Evolutionary conservation across 2,329 filamentous ascomycete species (phyloP).

Genomic region (Sporothrix pseudoabietina): DNA sequence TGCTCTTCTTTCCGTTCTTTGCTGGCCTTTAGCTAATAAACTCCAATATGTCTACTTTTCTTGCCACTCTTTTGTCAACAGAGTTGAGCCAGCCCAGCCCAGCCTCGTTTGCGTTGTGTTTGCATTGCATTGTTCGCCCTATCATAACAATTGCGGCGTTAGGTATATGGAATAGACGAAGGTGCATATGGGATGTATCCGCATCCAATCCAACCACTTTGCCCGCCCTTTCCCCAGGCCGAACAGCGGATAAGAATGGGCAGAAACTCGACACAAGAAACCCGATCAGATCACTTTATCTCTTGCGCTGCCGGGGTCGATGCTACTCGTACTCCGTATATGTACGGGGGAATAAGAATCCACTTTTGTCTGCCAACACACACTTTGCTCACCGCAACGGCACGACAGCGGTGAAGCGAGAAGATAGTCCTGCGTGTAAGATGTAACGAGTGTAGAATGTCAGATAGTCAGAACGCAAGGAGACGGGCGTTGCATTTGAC

Average conservation of each 20-base stretch:
- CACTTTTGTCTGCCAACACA: not conserved
- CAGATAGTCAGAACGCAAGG: not conserved
- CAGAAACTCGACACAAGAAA: not conserved
- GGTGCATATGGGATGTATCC: not conserved
- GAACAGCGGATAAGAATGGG: not conserved
- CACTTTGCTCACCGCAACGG: not conserved
- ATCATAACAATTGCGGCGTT: not conserved
- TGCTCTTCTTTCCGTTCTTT: not conserved
- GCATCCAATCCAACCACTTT: not conserved
- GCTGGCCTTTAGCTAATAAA: not conserved
- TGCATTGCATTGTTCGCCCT: not conserved
- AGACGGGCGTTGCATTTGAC: not conserved
- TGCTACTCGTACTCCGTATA: not conserved
- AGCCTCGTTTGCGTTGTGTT: not conserved
- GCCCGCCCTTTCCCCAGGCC: not conserved
- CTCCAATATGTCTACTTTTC: not conserved
- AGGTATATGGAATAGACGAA: constrained; percentile 24
- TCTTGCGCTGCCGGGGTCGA: not conserved
- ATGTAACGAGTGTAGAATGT: not conserved
- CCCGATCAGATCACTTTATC: not conserved
- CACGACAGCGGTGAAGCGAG: not conserved
- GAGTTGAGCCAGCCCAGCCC: not conserved
- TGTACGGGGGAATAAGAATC: not conserved
- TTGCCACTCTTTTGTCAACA: not conserved
- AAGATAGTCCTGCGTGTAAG: not conserved